phyloP scores from a whole-genome alignment of 2,329 filamentous ascomycete species.

The Neurospora crassa region DNA sequence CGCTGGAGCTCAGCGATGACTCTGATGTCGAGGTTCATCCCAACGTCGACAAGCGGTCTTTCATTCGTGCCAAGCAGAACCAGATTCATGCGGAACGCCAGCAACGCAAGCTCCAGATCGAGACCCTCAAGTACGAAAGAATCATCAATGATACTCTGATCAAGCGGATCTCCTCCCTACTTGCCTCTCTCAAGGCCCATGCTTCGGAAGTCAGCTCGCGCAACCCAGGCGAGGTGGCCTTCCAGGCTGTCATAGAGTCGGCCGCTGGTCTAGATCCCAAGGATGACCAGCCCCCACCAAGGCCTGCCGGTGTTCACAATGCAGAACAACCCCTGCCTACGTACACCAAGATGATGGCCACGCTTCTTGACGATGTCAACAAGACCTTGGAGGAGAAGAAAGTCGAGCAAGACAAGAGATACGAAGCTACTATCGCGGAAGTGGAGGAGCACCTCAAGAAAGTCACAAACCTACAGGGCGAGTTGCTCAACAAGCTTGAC shows the following conservation, averaged over 20 bases:
- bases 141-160: conserved; percentile 88
- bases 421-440: conserved; percentile 68
- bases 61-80: conserved; percentile 95
- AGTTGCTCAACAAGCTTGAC: conserved; percentile 64
- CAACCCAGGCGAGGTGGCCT: conserved; percentile 72
- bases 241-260: conserved; percentile 79
- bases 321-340: conserved; percentile 66
- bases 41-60: conserved; percentile 96
- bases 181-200: conserved; percentile 65
- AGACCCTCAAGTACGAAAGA: conserved; percentile 84
- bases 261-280: conserved; percentile 54
- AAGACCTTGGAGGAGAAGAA: conserved; percentile 70
- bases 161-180: conserved; percentile 69
- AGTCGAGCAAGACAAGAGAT: conserved; percentile 51
- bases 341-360: conserved; percentile 98
- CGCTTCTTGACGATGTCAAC: conserved; percentile 89
- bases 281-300: conserved; percentile 63
- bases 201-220: conserved; percentile 55
- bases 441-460: conserved; percentile 68
- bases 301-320: conserved; percentile 70
- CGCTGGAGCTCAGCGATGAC: conserved; percentile 93
- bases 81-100: conserved; percentile 90
- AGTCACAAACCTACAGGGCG: conserved; percentile 66
- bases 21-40: conserved; percentile 97
- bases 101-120: conserved; percentile 80